Conservation (phyloP, 1,284 basidiomycete species). For the Spongispora temasekensis region DNA sequence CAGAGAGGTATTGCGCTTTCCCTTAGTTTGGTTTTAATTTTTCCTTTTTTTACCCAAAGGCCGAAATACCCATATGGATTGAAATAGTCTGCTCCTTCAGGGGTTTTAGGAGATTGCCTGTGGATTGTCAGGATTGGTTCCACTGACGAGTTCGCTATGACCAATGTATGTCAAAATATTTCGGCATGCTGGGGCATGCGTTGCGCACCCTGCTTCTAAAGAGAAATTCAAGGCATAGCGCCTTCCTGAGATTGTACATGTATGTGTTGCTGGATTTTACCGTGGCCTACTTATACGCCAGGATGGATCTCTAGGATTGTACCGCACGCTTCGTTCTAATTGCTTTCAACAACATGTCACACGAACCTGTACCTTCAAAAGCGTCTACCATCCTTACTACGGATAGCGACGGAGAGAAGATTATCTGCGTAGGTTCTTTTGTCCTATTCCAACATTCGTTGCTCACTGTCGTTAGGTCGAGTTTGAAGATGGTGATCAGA, state of each 20-base stretch:
- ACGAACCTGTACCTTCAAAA: slow-evolving; percentile 3
- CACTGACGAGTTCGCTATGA: neutral
- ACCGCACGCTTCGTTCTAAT: neutral
- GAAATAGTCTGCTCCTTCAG: too few relatives aligned
- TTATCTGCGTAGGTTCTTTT: slow-evolving; percentile 9
- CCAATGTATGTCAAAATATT: neutral
- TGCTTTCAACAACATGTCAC: slow-evolving; percentile 11
- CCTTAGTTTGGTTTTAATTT: too few relatives aligned
- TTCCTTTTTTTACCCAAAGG: too few relatives aligned
- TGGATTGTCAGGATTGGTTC: neutral
- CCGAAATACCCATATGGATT: too few relatives aligned
- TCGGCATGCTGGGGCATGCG: neutral
- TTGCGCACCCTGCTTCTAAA: neutral
- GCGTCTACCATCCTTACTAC: slow-evolving; percentile 2
- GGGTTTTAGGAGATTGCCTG: neutral
- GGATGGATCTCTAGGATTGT: neutral
- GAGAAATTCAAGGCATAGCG: neutral
- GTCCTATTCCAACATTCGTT: neutral
- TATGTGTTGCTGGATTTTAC: too few relatives aligned
- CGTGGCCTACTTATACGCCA: slow-evolving; percentile 18
- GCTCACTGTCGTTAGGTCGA: slow-evolving; percentile 24
- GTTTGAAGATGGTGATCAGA: slow-evolving; percentile 26
- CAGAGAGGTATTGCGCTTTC: too few relatives aligned
- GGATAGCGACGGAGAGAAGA: slow-evolving; percentile 4
- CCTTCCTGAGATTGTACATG: too few relatives aligned